phyloP scores from a whole-genome alignment of 2,329 filamentous ascomycete species.

The Colletotrichum sp. region DNA sequence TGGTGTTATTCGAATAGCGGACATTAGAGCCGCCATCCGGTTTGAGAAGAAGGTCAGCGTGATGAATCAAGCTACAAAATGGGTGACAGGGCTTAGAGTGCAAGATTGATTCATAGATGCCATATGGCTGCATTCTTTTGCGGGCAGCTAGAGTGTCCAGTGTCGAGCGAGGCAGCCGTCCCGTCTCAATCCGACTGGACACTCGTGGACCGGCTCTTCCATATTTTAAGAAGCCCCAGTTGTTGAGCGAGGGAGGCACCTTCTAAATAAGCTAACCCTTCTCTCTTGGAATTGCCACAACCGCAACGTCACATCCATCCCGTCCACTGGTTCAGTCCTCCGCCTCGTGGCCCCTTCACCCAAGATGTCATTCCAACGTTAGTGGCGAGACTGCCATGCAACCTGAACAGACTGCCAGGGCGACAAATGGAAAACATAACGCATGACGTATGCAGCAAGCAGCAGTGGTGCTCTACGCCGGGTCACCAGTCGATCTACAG shows the following conservation, averaged over 20 bases:
- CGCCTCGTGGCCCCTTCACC: background rate
- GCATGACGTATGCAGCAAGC: background rate
- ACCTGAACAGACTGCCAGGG: background rate
- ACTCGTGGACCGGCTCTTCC: background rate
- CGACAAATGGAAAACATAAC: background rate
- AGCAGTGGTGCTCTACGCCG: background rate
- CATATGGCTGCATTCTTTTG: background rate
- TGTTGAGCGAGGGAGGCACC: background rate
- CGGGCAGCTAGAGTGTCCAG: background rate
- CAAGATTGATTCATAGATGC: background rate
- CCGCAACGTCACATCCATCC: background rate
- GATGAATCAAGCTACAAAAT: background rate
- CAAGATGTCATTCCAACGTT: background rate
- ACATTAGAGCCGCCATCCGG: background rate
- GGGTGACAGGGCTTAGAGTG: background rate
- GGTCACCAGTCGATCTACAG: background rate
- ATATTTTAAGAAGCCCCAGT: background rate
- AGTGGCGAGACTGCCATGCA: background rate
- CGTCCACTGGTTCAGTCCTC: background rate
- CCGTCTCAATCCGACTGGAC: background rate
- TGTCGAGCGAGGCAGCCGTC: background rate
- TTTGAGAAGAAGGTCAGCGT: background rate
- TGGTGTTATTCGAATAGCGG: background rate
- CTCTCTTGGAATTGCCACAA: background rate
- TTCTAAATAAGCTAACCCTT: background rate